A percentile compares a stretch with the other conserved stretches of the same genome.
Evolutionary conservation across 2,329 filamentous ascomycete genomes (phyloP).

Genomic region (Fusarium sp.): DNA sequence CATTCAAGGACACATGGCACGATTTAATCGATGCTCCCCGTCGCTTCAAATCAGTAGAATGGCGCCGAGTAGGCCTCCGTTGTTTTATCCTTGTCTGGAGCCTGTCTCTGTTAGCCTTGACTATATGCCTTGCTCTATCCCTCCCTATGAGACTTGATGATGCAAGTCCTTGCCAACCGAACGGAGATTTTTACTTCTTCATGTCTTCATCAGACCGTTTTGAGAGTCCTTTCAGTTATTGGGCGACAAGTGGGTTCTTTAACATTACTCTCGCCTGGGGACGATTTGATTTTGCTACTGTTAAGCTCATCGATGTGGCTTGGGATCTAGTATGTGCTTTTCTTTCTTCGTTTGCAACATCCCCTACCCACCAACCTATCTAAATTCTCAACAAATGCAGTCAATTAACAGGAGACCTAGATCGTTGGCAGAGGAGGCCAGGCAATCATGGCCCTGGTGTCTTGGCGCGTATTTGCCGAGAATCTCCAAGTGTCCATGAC

Average conservation of each 20-base stretch:
- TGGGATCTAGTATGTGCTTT: conserved; percentile 24
- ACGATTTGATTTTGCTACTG: neutral
- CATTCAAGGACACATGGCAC: neutral
- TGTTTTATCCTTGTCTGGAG: neutral
- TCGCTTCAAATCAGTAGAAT: neutral
- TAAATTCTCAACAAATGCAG: no score
- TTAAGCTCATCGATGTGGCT: conserved; percentile 14
- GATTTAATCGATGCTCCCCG: neutral
- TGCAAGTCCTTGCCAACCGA: neutral
- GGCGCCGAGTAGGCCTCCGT: neutral
- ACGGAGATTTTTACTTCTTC: conserved; percentile 2
- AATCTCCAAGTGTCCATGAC: conserved; percentile 17
- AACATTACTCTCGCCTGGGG: conserved; percentile 9
- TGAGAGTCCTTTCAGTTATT: neutral
- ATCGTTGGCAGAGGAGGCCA: conserved; percentile 21
- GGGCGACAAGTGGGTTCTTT: conserved; percentile 14
- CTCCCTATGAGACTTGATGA: neutral
- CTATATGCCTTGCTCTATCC: neutral
- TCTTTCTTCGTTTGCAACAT: no score
- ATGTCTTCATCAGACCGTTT: no score
- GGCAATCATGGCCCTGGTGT: neutral
- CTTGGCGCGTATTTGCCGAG: conserved; percentile 23
- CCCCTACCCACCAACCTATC: no score
- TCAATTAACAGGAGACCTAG: neutral
- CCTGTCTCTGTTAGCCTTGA: neutral